A percentile compares a stretch with the other conserved stretches of the same genome.
These are phyloP conservation scores for Penicillium canariense DNA, from an alignment of 495 filamentous ascomycete genomes.

Conservation along the genomic window DNA sequence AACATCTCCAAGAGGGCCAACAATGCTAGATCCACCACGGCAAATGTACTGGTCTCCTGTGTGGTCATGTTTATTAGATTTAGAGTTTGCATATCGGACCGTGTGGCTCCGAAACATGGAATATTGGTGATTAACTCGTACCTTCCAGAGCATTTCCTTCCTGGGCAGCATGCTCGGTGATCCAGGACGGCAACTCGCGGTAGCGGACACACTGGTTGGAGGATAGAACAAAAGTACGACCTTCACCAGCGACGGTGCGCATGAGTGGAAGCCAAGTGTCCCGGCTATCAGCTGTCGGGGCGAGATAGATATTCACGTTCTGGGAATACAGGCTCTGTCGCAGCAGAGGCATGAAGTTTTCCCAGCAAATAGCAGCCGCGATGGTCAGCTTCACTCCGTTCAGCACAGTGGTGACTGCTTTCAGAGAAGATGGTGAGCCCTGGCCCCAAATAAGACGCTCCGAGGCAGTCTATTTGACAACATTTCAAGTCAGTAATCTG, in stretches of 20 bases:
- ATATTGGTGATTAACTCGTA: not conserved
- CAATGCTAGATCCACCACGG: slow-evolving; percentile 80
- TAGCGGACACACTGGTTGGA: slow-evolving; percentile 76
- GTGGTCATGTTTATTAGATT: not conserved
- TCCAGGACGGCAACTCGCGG: slow-evolving; percentile 57
- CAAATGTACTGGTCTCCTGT: slow-evolving; percentile 12
- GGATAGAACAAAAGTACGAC: slow-evolving; percentile 81
- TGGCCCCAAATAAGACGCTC: slow-evolving; percentile 80
- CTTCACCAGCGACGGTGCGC: slow-evolving; percentile 77
- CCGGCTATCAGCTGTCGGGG: slow-evolving; percentile 83
- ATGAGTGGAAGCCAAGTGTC: slow-evolving; percentile 83
- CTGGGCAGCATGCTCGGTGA: slow-evolving; percentile 31
- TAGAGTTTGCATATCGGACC: not conserved
- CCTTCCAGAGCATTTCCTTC: slow-evolving; percentile 11
- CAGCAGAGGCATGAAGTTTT: slow-evolving; percentile 93
- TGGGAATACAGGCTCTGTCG: slow-evolving; percentile 78
- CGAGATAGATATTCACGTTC: slow-evolving; percentile 90
- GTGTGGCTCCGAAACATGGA: not conserved
- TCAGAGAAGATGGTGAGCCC: slow-evolving; percentile 75
- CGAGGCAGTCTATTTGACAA: slow-evolving; percentile 57
- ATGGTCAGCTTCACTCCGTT: slow-evolving; percentile 73
- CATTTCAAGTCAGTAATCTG: not conserved
- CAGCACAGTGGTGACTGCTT: slow-evolving; percentile 78
- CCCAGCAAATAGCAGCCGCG: slow-evolving; percentile 92
- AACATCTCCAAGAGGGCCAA: slow-evolving; percentile 74